Conservation (phyloP, 169 alveolate species). For the Cryptosporidium parvum region DNA sequence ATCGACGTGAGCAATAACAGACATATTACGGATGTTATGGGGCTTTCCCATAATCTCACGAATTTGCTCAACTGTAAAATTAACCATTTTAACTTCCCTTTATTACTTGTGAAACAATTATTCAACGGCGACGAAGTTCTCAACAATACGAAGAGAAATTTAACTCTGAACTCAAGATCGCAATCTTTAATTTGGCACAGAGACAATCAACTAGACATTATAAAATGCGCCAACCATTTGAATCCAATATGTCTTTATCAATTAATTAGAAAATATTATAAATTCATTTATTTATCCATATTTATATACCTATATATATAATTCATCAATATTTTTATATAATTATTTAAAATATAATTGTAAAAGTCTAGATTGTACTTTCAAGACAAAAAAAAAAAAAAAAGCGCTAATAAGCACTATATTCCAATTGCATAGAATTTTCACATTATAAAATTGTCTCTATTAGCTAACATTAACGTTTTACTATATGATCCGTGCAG, state of each 20-base stretch:
- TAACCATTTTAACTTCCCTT: conserved; percentile 89
- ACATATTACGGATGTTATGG: conserved; percentile 98
- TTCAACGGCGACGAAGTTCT: not conserved
- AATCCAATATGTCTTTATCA: not conserved
- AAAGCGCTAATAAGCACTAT: not conserved
- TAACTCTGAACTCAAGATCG: conserved; percentile 7
- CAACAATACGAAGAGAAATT: conserved; percentile 5
- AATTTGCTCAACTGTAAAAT: conserved; percentile 99
- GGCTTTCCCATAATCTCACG: conserved; percentile 98
- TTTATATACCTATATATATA: not conserved
- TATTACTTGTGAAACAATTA: conserved; percentile 6
- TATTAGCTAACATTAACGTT: not conserved
- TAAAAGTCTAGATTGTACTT: too few species aligned
- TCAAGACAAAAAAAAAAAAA: not conserved
- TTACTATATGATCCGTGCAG: too few species aligned
- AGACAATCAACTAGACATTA: conserved; percentile 12
- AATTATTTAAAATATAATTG: too few species aligned
- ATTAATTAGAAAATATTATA: not conserved
- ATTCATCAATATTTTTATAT: not conserved
- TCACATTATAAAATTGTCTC: not conserved
- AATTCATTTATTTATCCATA: not conserved
- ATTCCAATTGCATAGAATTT: not conserved
- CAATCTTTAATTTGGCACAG: not conserved
- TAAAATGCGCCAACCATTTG: conserved; percentile 2
- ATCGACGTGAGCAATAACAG: conserved; percentile 99